These are phyloP conservation scores for Trametes pubescens DNA, from an alignment of 1,284 basidiomycete species.

Conservation along the genomic window DNA sequence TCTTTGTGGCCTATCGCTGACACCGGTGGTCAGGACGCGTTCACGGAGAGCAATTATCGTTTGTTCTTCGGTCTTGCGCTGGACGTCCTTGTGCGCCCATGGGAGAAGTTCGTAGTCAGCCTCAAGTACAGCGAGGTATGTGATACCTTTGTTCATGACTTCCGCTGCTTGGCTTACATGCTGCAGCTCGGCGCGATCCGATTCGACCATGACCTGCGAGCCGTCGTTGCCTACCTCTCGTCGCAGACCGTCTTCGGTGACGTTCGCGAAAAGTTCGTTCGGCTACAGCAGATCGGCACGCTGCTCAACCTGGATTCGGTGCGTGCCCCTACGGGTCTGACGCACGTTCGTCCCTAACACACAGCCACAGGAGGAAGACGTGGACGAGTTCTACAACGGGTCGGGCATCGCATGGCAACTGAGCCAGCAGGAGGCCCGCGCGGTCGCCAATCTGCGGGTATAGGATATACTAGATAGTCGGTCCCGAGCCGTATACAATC, in stretches of 20 bases:
- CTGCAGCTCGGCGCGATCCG: slow-evolving; percentile 92
- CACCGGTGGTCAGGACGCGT: slow-evolving; percentile 63
- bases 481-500: slow-evolving; percentile 20
- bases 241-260: slow-evolving; percentile 89
- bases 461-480: slow-evolving; percentile 38
- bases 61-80: slow-evolving; percentile 85
- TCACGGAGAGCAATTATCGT: slow-evolving; percentile 90
- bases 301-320: slow-evolving; percentile 91
- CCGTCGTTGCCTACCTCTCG: slow-evolving; percentile 84
- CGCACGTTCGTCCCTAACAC: not conserved
- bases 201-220: slow-evolving; percentile 93
- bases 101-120: slow-evolving; percentile 88
- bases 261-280: slow-evolving; percentile 88
- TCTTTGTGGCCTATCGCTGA: not conserved
- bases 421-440: slow-evolving; percentile 79
- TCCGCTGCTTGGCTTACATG: not conserved
- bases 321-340: slow-evolving; percentile 40
- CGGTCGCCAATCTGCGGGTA: slow-evolving; percentile 70
- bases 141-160: slow-evolving; percentile 4
- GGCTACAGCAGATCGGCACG: slow-evolving; percentile 94
- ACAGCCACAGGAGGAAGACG: slow-evolving; percentile 82
- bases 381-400: slow-evolving; percentile 91
- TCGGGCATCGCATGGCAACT: slow-evolving; percentile 93
- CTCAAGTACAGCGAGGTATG: slow-evolving; percentile 90
- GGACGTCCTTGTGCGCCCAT: slow-evolving; percentile 89